Evolutionary conservation across 1,284 basidiomycete genomes (phyloP), one percentile per base, ranked within the genome.

Genomic region (Thelephora terrestris): DNA sequence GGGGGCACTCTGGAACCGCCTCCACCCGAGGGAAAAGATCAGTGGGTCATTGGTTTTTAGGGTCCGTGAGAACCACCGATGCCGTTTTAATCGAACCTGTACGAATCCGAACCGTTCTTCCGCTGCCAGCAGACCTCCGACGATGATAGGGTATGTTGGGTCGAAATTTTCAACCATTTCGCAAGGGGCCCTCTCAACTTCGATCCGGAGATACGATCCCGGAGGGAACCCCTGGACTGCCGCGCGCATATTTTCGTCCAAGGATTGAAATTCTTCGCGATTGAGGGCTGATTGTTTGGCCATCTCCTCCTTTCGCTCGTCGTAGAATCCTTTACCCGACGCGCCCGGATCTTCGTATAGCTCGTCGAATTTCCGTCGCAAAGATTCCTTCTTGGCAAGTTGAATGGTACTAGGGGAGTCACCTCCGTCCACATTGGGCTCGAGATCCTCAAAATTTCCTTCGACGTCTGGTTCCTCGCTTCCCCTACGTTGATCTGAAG

Each of bases 21-120:
- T 73, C 95, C 95, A 99, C 7, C 95, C 95, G 10, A 98, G 70
- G 2, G 91, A 95, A 66, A 99, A 81, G 57, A 99, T 90, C 53
- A 99, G 76, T 0, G 96, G 95, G 64, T 99, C 91, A 66, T 99
- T 98, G 44, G 89, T 97, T 73, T 99, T 99, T 58, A 99, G 79
- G 5, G 91, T 96, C 60, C 80, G 81, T 9, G 80, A 75, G 67
- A 85, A 91, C 96, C 96, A 99, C 47, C 95, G 78, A 64, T 99
- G 95, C 46, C 94, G 79, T 70, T 99, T 99, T 66, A 99, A 85
- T 47, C 96, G 80, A 40, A 94, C 93, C 64, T 98, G 95, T 17
- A 97, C 75, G 67, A 86, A 96, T 1, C 93, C 95, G 60, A 97
- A 91, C 9, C 83, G 77, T 65, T 95, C 91, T 66, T 99, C 96